phyloP scores from a whole-genome alignment of 177 flowering plant genomes.

The Vitis hybrid region DNA sequence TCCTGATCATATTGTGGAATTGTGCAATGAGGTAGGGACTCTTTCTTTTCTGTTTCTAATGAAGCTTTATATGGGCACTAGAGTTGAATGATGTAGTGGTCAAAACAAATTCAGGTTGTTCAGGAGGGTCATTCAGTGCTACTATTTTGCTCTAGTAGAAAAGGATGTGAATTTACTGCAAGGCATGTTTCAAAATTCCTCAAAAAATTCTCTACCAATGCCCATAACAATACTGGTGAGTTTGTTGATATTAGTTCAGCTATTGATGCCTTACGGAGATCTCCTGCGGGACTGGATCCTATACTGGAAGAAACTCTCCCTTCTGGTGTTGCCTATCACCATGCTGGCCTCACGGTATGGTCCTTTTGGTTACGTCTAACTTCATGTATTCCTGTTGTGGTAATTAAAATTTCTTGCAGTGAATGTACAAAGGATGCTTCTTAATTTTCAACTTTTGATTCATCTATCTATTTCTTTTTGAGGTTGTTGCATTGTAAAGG shows the following conservation, averaged over 20 bases:
- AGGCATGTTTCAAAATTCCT: conserved; percentile 78
- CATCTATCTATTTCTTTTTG: not conserved
- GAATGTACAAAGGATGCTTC: not conserved
- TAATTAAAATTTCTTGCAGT: not conserved
- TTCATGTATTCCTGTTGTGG: not conserved
- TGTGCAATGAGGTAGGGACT: conserved; percentile 83
- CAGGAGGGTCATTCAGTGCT: conserved; percentile 96
- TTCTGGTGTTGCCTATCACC: conserved; percentile 96
- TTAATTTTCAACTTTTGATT: conserved; percentile 2
- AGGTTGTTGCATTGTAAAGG: not conserved
- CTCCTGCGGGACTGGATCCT: conserved; percentile 91
- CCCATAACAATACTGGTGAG: conserved; percentile 40
- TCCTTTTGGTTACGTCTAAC: not conserved
- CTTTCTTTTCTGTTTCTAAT: not conserved
- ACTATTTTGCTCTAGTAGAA: conserved; percentile 89
- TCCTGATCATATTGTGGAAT: conserved; percentile 91
- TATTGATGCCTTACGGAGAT: conserved; percentile 73
- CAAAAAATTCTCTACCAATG: conserved; percentile 39
- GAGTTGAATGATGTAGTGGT: not conserved
- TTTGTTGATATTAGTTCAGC: conserved; percentile 63
- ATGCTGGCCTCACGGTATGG: conserved; percentile 96
- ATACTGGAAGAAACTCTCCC: conserved; percentile 85
- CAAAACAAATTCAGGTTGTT: conserved; percentile 56
- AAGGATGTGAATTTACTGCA: conserved; percentile 98
- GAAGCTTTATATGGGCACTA: not conserved